These are phyloP conservation scores for Neurospora discreta DNA, from an alignment of 495 filamentous ascomycete genomes.

Conservation along the genomic window DNA sequence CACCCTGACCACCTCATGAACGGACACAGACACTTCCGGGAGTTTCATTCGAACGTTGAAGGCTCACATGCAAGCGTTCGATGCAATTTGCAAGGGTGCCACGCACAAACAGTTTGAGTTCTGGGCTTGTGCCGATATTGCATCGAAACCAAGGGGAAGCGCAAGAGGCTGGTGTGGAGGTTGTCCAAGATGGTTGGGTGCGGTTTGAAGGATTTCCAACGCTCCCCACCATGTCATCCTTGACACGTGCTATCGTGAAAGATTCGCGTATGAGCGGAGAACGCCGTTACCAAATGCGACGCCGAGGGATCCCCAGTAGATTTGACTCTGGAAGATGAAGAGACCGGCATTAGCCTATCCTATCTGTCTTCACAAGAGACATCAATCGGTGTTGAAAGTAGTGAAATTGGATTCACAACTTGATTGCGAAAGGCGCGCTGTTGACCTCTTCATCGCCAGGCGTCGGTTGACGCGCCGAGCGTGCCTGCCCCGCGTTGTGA, in stretches of 20 bases:
- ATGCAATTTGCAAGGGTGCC: not conserved
- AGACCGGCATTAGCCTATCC: not conserved
- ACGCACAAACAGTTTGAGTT: not conserved
- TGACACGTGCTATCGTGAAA: not conserved
- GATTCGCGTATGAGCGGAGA: not conserved
- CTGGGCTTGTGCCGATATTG: not conserved
- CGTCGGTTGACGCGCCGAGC: not conserved
- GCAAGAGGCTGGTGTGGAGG: not conserved
- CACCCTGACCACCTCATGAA: not conserved
- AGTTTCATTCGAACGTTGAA: not conserved
- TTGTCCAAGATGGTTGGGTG: not conserved
- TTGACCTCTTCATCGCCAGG: not conserved
- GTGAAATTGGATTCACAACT: not conserved
- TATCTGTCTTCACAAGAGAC: not conserved
- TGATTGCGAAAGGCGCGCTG: not conserved
- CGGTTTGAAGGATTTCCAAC: not conserved
- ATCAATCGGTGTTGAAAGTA: not conserved
- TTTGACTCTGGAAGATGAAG: not conserved
- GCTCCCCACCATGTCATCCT: not conserved
- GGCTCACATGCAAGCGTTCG: not conserved
- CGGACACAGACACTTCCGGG: not conserved
- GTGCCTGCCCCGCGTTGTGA: not conserved
- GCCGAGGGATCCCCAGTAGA: not conserved
- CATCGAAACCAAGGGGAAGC: not conserved
- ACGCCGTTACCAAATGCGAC: not conserved